These are phyloP conservation scores for Sindora glabra DNA, from an alignment of 306 rosid species.

Conservation along the genomic window DNA sequence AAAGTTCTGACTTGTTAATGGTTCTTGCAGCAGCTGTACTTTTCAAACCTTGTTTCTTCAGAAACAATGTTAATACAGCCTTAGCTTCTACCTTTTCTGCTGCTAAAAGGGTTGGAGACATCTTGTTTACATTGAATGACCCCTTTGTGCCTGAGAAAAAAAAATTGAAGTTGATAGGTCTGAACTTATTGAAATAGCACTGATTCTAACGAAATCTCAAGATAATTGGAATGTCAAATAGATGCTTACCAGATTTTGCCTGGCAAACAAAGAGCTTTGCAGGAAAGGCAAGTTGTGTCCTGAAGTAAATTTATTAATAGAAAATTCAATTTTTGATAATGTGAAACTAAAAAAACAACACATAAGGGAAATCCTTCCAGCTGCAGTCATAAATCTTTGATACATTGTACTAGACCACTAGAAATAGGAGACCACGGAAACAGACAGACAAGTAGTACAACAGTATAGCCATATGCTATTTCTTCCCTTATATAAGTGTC, in stretches of 20 bases:
- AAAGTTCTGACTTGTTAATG: constrained; percentile 64
- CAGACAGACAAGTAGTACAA: background rate
- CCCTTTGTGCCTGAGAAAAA: constrained; percentile 41
- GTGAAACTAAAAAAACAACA: background rate
- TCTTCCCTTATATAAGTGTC: background rate
- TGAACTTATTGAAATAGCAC: background rate
- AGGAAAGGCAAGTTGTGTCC: constrained; percentile 44
- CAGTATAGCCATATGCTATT: background rate
- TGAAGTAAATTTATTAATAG: constrained; percentile 17
- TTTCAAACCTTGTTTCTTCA: constrained; percentile 82
- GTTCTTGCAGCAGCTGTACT: constrained; percentile 66
- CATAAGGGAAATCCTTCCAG: background rate
- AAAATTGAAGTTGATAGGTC: background rate
- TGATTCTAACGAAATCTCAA: background rate
- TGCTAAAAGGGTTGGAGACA: constrained; percentile 56
- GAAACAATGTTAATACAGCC: constrained; percentile 72
- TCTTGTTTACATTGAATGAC: constrained; percentile 30
- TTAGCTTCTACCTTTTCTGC: constrained; percentile 97
- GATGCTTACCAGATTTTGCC: constrained; percentile 55
- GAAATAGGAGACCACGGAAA: background rate
- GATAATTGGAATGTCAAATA: constrained; percentile 2
- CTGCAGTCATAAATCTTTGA: background rate
- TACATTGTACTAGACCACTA: no score
- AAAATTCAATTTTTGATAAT: background rate
- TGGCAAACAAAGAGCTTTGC: constrained; percentile 44